Percentiles rank a stretch among this genome's conserved stretches.
Conservation (phyloP, 2,329 filamentous ascomycete species). For the Myrmaecium sp. region DNA sequence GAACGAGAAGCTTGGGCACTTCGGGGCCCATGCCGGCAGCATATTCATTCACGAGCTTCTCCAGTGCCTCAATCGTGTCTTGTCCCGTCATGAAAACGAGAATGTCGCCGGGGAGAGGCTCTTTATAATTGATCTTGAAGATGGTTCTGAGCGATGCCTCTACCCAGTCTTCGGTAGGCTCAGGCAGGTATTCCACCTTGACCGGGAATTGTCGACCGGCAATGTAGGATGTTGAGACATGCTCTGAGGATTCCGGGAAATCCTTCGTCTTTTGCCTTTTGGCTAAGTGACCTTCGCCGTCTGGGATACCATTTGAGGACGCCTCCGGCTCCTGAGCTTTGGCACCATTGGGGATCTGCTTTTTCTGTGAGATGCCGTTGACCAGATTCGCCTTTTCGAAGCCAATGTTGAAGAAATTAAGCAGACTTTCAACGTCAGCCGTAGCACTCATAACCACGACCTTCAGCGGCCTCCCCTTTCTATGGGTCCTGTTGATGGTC, state of each 20-base stretch:
- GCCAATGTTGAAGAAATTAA: slow-evolving; percentile 49
- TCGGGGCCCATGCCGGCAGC: slow-evolving; percentile 53
- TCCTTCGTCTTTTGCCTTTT: slow-evolving; percentile 3
- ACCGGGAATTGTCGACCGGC: slow-evolving; percentile 82
- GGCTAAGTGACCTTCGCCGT: slow-evolving; percentile 3
- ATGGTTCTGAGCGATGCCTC: slow-evolving; percentile 68
- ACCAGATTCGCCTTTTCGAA: slow-evolving; percentile 3
- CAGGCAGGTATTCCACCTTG: slow-evolving; percentile 54
- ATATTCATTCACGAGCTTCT: slow-evolving; percentile 67
- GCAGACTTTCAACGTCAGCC: slow-evolving; percentile 66
- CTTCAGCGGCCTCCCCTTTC: slow-evolving; percentile 56
- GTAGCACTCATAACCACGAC: slow-evolving; percentile 96
- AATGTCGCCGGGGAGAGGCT: slow-evolving; percentile 86
- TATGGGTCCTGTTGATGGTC: slow-evolving; percentile 41
- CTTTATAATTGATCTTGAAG: slow-evolving; percentile 71
- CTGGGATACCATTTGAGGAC: slow-evolving; percentile 8
- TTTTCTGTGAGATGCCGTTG: slow-evolving; percentile 5
- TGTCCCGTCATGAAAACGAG: slow-evolving; percentile 85
- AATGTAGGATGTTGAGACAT: slow-evolving; percentile 47
- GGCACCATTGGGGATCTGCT: not conserved
- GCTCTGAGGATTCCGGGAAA: slow-evolving; percentile 3
- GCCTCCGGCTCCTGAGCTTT: not conserved
- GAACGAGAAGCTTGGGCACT: slow-evolving; percentile 53
- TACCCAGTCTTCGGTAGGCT: slow-evolving; percentile 63
- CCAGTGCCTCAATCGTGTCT: slow-evolving; percentile 73